Conservation (phyloP, 2,329 filamentous ascomycete species). For the Hymenoscyphus repandus region DNA sequence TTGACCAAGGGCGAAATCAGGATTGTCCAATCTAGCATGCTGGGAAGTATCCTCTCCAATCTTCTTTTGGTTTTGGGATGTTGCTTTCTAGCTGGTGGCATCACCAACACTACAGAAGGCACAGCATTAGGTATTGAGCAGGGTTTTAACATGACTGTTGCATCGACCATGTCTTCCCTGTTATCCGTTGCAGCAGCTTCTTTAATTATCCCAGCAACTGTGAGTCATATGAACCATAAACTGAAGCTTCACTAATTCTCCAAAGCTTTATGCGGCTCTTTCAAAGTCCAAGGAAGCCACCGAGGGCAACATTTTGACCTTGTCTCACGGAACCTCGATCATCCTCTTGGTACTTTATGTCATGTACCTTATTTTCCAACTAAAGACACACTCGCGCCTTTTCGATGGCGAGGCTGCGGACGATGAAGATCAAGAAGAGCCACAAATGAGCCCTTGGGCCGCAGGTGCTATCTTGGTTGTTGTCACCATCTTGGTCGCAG, state of each 20-base stretch:
- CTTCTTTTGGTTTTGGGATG: constrained; percentile 80
- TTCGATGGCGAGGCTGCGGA: constrained; percentile 48
- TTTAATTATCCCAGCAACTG: constrained; percentile 71
- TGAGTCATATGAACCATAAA: constrained; percentile 25
- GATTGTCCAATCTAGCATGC: constrained; percentile 94
- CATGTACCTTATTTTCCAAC: constrained; percentile 73
- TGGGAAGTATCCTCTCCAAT: constrained; percentile 93
- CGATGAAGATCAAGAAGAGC: constrained; percentile 18
- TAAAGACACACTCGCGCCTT: constrained; percentile 66
- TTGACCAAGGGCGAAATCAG: constrained; percentile 80
- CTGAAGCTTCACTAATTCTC: constrained; percentile 6
- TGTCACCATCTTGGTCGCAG: constrained; percentile 63
- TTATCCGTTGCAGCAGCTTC: constrained; percentile 74
- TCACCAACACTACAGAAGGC: constrained; percentile 43
- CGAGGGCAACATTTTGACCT: constrained; percentile 55
- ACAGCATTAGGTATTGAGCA: constrained; percentile 51
- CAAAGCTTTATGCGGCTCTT: constrained; percentile 61
- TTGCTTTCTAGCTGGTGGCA: constrained; percentile 72
- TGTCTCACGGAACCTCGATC: constrained; percentile 72
- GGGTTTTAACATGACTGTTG: constrained; percentile 68
- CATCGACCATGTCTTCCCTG: constrained; percentile 68
- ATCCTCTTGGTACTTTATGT: constrained; percentile 71
- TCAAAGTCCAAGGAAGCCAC: constrained; percentile 40
- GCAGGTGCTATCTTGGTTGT: constrained; percentile 54
- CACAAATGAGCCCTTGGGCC: constrained; percentile 43